phyloP scores from a whole-genome alignment of 768 basidiomycete genomes.

The Dacryopinax spathularia region DNA sequence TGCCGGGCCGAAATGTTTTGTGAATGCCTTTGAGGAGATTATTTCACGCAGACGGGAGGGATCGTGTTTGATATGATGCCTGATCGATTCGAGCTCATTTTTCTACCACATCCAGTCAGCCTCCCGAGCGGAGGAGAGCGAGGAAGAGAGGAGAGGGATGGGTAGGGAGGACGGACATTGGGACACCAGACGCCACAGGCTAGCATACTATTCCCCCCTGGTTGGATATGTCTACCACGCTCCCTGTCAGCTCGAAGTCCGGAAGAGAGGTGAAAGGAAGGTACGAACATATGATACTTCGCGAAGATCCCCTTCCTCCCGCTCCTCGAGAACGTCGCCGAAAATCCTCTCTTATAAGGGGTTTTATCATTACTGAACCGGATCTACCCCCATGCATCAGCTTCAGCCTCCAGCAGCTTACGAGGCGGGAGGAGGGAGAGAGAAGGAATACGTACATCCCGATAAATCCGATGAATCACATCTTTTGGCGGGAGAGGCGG shows the following conservation, averaged over 20 bases:
- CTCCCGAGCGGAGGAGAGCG: no score
- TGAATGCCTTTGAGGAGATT: conserved; percentile 58
- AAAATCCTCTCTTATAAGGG: conserved; percentile 76
- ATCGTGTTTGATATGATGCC: conserved; percentile 53
- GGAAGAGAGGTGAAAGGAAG: not conserved
- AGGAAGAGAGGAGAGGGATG: not conserved
- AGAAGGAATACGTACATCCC: conserved; percentile 44
- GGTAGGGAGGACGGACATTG: conserved; percentile 17
- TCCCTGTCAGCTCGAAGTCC: not conserved
- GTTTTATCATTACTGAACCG: conserved; percentile 92
- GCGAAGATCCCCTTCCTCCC: conserved; percentile 87
- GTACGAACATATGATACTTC: conserved; percentile 50
- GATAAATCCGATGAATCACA: conserved; percentile 80
- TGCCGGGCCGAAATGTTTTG: conserved; percentile 59
- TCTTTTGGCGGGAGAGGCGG: conserved; percentile 85
- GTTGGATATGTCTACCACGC: conserved; percentile 12
- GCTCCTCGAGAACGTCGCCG: conserved; percentile 73
- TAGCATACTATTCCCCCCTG: conserved; percentile 47
- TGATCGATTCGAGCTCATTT: conserved; percentile 62
- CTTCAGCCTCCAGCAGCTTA: not conserved
- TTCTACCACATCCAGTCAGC: conserved; percentile 30
- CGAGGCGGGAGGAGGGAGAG: not conserved
- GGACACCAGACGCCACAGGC: conserved; percentile 76
- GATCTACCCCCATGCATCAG: conserved; percentile 31
- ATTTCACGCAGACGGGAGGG: conserved; percentile 48